Evolutionary conservation across 805 yeast genomes (phyloP), one percentile per base, ranked within the genome.

Genomic region (Diddensiella santjacobensis): DNA sequence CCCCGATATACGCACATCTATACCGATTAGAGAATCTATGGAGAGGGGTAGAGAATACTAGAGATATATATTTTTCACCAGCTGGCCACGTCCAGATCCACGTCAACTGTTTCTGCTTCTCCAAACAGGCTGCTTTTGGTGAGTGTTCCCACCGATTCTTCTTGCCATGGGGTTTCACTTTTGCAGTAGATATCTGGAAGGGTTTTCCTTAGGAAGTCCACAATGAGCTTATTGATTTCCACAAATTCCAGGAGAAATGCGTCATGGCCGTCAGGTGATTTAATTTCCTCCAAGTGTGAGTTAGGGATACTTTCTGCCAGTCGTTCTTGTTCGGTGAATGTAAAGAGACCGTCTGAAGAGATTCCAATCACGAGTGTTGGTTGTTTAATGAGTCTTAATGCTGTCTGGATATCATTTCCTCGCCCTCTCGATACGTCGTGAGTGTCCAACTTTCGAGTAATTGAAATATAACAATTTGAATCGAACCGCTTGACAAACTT

Each of bases 231-330:
- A 64, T 93, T 87, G 49, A 93, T 88, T 44, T 81, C 79, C 43
- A 80, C 83, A 65, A 93, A 93, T 66, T 93, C 99, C 42, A 93
- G 72, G 51, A 93, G 69, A 62, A 93, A 93, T 2, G 98, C 99
- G 70, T 93, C 99, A 62, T 93, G 99, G 15, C 99, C 99, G 59
- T 93, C 99, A 10, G 91, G 93, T 1, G 97, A 89, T 53, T 85
- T 79, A 38, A 93, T 82, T 58, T 81, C 80, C 56, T 82, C 80
- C 55, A 93, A 71, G 4, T 58, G 64, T 1, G 95, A 75, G 57
- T 84, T 74, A 4, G 89, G 90, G 50, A 93, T 77, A 60, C 80
- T 71, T 36, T 79, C 77, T 1, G 95, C 95, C 42, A 93, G 74
- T 44, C 82, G 78, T 60, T 87, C 87, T 67, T 93, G 99, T 68